Evolutionary conservation across 305 asterid genomes (phyloP).

Genomic region (Solanum hybrid): DNA sequence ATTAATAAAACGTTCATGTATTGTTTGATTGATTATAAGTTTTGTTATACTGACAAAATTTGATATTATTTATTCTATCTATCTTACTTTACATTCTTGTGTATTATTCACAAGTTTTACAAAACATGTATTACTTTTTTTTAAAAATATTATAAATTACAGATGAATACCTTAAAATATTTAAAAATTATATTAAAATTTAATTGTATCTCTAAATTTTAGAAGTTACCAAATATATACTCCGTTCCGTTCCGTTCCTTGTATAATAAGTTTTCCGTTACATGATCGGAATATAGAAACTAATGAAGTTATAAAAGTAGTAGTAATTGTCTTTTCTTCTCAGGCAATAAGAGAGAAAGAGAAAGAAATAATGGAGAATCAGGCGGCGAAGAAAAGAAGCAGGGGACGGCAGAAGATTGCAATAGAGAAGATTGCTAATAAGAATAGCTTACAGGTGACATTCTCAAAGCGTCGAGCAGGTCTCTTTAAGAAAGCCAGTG

Average conservation of each 20-base stretch:
- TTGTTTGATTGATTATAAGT: too few species aligned
- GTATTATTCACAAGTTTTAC: too few species aligned
- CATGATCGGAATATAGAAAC: not conserved
- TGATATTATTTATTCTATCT: not conserved
- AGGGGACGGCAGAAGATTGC: not conserved
- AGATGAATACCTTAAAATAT: too few species aligned
- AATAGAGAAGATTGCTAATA: not conserved
- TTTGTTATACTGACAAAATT: too few species aligned
- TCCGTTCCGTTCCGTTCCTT: not conserved
- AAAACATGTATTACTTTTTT: too few species aligned
- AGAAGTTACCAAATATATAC: not conserved
- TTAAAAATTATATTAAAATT: too few species aligned
- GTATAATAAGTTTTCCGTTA: not conserved
- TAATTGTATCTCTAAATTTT: too few species aligned
- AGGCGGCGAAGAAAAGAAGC: not conserved
- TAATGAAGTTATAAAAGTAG: not conserved
- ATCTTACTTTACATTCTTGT: not conserved
- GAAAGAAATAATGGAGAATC: not conserved
- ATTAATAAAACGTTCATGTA: not conserved
- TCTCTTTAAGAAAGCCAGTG: not conserved
- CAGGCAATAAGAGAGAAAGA: not conserved
- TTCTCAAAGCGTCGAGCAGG: not conserved
- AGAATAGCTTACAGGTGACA: not conserved
- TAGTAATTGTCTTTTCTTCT: not conserved
- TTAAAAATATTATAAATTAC: too few species aligned